Evolutionary conservation across 768 basidiomycete genomes (phyloP).

Genomic region (Gyrodon lividus): DNA sequence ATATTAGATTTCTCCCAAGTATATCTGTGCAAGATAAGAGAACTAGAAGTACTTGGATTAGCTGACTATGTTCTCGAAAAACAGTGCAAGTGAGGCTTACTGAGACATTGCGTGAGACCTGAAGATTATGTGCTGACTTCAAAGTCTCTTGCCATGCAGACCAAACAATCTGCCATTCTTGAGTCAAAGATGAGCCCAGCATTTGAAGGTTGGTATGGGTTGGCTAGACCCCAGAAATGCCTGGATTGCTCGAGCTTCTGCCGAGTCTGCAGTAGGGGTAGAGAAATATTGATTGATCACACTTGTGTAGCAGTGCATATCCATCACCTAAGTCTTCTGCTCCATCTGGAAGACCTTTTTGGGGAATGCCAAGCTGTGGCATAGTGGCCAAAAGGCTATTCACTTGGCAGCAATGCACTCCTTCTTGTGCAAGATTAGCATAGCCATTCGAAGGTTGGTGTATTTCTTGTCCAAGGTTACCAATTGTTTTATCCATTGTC

Average conservation of each 20-base stretch:
- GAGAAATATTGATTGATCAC: no score
- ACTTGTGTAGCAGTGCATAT: constrained; percentile 18
- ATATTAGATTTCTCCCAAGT: constrained; percentile 1
- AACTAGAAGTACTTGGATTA: background rate
- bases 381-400: constrained; percentile 14
- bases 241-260: no score
- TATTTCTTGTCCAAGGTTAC: no score
- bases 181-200: constrained; percentile 20
- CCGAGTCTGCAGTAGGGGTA: no score
- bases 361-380: constrained; percentile 13
- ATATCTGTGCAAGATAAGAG: background rate
- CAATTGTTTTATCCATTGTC: no score
- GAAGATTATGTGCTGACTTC: background rate
- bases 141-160: background rate
- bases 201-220: background rate
- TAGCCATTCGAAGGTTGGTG: background rate
- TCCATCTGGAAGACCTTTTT: constrained; percentile 3
- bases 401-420: constrained; percentile 15
- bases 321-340: constrained; percentile 17
- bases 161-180: constrained; percentile 20
- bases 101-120: constrained; percentile 9
- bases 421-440: constrained; percentile 27
- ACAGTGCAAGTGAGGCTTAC: background rate
- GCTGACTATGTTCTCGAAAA: background rate
- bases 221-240: no score